These are phyloP conservation scores for Erythrophleum ivorense DNA, from an alignment of 331 rosid genomes.

Conservation along the genomic window DNA sequence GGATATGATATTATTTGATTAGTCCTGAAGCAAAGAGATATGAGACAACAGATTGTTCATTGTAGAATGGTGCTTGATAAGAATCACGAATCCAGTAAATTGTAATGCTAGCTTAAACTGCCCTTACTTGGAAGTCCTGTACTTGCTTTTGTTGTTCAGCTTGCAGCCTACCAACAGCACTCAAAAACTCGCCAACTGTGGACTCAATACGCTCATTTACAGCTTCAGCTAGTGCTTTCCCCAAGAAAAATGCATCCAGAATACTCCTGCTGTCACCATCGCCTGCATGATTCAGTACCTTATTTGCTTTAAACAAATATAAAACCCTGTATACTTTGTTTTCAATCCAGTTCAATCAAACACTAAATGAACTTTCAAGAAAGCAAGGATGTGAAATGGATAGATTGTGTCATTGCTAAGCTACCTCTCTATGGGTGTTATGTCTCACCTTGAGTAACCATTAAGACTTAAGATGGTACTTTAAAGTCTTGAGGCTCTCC, in stretches of 20 bases:
- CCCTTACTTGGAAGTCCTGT: conserved; percentile 60
- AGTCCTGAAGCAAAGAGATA: conserved; percentile 7
- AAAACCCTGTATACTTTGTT: neutral
- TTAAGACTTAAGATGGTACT: neutral
- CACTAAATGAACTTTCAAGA: neutral
- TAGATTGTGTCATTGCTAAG: conserved; percentile 1
- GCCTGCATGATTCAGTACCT: conserved; percentile 47
- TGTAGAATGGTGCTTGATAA: conserved; percentile 8
- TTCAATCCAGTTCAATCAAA: conserved; percentile 17
- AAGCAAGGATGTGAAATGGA: neutral
- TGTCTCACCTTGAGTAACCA: neutral
- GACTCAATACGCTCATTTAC: conserved; percentile 73
- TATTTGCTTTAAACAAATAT: neutral
- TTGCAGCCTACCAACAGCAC: conserved; percentile 72
- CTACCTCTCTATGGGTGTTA: neutral
- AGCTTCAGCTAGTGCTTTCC: conserved; percentile 75
- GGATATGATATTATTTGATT: neutral
- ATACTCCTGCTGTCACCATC: conserved; percentile 62
- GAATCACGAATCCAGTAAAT: conserved; percentile 9
- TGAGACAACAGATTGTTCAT: neutral
- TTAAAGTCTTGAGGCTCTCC: neutral
- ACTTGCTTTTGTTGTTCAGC: conserved; percentile 74
- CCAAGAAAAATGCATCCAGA: conserved; percentile 74
- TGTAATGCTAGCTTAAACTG: conserved; percentile 19
- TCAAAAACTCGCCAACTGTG: conserved; percentile 61